These are phyloP conservation scores for Chlorella sp. DNA, from an alignment of 139 green algal genomes.

Conservation along the genomic window DNA sequence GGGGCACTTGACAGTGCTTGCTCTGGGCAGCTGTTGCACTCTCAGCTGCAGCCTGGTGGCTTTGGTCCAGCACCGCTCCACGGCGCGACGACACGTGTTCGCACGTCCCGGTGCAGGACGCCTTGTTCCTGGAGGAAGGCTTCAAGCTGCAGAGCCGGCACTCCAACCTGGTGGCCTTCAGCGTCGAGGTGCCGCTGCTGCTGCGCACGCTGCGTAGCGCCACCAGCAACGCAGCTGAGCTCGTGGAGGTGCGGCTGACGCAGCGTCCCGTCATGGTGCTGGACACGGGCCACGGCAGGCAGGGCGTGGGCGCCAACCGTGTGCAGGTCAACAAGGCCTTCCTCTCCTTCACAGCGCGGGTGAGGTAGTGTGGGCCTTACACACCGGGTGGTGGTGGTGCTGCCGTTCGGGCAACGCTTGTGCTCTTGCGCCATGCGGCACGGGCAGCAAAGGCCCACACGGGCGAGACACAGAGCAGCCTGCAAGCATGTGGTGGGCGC, in stretches of 20 bases:
- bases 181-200: slow-evolving; percentile 57
- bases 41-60: neutral
- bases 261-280: neutral
- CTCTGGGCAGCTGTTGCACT: neutral
- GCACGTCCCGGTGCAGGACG: slow-evolving; percentile 31
- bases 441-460: too few relatives aligned
- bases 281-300: neutral
- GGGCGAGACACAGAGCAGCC: too few relatives aligned
- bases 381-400: too few relatives aligned
- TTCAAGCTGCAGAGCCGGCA: slow-evolving; percentile 49
- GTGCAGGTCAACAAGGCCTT: slow-evolving; percentile 38
- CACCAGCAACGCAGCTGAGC: slow-evolving; percentile 12
- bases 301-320: too few relatives aligned
- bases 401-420: too few relatives aligned
- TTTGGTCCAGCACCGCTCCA: neutral
- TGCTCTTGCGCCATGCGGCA: neutral
- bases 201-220: slow-evolving; percentile 54
- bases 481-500: too few relatives aligned
- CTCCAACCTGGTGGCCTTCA: slow-evolving; percentile 68
- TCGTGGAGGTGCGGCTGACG: slow-evolving; percentile 53
- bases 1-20: neutral
- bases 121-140: slow-evolving; percentile 49
- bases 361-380: too few relatives aligned
- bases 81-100: neutral
- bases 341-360: slow-evolving; percentile 48